Percentiles rank a stretch among this genome's conserved stretches.
Evolutionary conservation across 75 land plant genomes (phyloP).

Genomic region (Larix kaempferi): DNA sequence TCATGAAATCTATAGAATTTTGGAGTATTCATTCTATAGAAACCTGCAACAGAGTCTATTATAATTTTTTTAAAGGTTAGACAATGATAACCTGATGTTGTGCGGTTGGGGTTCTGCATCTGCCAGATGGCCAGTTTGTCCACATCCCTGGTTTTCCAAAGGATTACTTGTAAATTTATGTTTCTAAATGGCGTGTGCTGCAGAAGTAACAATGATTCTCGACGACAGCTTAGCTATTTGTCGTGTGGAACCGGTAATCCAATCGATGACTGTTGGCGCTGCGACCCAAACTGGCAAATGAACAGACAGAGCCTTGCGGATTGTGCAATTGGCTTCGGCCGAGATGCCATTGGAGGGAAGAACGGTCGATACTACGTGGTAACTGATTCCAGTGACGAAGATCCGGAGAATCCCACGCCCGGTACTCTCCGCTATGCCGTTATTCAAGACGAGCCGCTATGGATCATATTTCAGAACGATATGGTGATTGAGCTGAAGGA

Average conservation of each 20-base stretch:
- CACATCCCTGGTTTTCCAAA: neutral
- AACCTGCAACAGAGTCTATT: too few relatives aligned
- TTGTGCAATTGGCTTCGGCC: constrained; percentile 48
- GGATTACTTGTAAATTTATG: neutral
- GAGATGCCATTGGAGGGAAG: constrained; percentile 39
- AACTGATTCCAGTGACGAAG: constrained; percentile 52
- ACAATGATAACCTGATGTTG: too few relatives aligned
- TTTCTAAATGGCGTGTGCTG: neutral
- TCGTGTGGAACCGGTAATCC: constrained; percentile 32
- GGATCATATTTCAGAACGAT: constrained; percentile 21
- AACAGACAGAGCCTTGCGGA: constrained; percentile 43
- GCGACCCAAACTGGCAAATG: constrained; percentile 33
- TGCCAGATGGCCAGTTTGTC: neutral
- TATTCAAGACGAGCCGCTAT: constrained; percentile 26
- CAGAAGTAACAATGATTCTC: constrained; percentile 2
- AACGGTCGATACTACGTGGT: constrained; percentile 39
- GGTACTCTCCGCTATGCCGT: constrained; percentile 37
- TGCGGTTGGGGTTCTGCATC: too few relatives aligned
- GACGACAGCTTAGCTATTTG: constrained; percentile 5
- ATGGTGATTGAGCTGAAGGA: constrained; percentile 27
- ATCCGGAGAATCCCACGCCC: constrained; percentile 53
- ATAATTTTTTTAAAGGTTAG: too few relatives aligned
- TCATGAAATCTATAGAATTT: too few relatives aligned
- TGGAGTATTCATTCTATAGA: too few relatives aligned
- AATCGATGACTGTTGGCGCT: constrained; percentile 47